Base-by-base conservation (phyloP, 768 basidiomycete genomes). In the Nidularia sp. region DNA sequence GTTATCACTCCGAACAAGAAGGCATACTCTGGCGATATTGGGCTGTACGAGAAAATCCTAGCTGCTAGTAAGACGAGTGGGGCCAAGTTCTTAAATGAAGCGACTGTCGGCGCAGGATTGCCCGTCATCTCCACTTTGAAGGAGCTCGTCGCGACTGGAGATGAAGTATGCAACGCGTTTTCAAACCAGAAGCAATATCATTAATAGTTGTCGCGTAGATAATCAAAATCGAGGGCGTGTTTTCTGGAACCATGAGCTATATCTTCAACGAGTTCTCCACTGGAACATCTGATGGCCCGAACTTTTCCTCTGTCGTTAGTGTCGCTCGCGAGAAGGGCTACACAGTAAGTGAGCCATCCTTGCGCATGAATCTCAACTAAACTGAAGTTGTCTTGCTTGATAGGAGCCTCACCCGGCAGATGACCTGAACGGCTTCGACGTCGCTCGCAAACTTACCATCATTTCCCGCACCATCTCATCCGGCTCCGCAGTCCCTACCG, bases 1-100 rank as follows among this genome's bases (percentile, higher is more conserved):
- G 83, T 99, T 60, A 84, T 96, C 45, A 99, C 97, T 1, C 96
- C 97, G 12, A 99, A 98, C 78, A 99, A 99, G 70, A 98, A 98
- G 70, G 97, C 90, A 0, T 93, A 86, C 64, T 95, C 93, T 10
- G 86, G 88, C 0, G 74, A 82, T 15, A 71, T 84, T 31, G 60
- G 57, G 15, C 71, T 97, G 35, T 98, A 88, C 64, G 71, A 87
- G 48, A 66, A 71, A 22, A 93, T 98, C 57, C 55, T 87, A 22
- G 62, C 62, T 4, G 82, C 89, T 2, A 81, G 80, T 55, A 67
- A 71, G 51, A 75, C 75, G 52, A 78, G 80, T 49, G 81, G 84
- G 3, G 81, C 85, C n/a, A 76, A 81, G 55, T 88, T 84, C 64
- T 71, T 90, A 57, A 86, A 91, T 57, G 97, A 99, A 69, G 78